Percentiles rank a stretch among this genome's conserved stretches.
phyloP scores from a whole-genome alignment of 768 basidiomycete genomes.

The Rhizopogon roseolus region DNA sequence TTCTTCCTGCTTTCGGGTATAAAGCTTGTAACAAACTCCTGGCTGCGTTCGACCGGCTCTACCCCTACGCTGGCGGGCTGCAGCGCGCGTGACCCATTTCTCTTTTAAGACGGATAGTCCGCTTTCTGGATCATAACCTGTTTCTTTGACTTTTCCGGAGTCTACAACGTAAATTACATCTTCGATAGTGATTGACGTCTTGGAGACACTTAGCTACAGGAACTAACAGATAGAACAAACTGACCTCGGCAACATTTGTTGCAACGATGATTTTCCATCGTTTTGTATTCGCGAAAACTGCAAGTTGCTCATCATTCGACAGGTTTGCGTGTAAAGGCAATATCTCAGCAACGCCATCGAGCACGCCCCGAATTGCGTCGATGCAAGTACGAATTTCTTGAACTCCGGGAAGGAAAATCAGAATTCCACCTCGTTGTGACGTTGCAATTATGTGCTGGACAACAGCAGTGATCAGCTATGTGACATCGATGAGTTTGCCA shows the following conservation, averaged over 20 bases:
- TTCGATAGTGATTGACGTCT: constrained; percentile 91
- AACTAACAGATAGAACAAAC: constrained; percentile 8
- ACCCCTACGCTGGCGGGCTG: constrained; percentile 79
- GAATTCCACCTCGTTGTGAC: constrained; percentile 54
- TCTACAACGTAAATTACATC: constrained; percentile 86
- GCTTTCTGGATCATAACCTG: constrained; percentile 60
- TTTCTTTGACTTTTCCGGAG: constrained; percentile 83
- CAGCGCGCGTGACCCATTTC: constrained; percentile 72
- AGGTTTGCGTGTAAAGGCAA: constrained; percentile 89
- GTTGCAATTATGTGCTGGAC: constrained; percentile 58
- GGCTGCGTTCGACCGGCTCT: constrained; percentile 85
- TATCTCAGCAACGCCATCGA: constrained; percentile 39
- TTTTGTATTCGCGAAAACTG: constrained; percentile 60
- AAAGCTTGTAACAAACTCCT: constrained; percentile 85
- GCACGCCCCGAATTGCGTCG: constrained; percentile 42
- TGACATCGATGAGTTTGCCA: neutral
- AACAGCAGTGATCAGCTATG: constrained; percentile 60
- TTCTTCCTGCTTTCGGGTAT: constrained; percentile 66
- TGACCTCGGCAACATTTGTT: constrained; percentile 88
- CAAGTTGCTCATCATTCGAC: constrained; percentile 76
- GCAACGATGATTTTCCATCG: constrained; percentile 83
- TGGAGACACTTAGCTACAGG: neutral
- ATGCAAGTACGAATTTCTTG: constrained; percentile 82
- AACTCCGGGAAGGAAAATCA: constrained; percentile 90
- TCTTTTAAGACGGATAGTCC: constrained; percentile 77